Evolutionary conservation across 805 yeast species (phyloP), one percentile per base, ranked within the genome.

Genomic region (Pichia deserticola): DNA sequence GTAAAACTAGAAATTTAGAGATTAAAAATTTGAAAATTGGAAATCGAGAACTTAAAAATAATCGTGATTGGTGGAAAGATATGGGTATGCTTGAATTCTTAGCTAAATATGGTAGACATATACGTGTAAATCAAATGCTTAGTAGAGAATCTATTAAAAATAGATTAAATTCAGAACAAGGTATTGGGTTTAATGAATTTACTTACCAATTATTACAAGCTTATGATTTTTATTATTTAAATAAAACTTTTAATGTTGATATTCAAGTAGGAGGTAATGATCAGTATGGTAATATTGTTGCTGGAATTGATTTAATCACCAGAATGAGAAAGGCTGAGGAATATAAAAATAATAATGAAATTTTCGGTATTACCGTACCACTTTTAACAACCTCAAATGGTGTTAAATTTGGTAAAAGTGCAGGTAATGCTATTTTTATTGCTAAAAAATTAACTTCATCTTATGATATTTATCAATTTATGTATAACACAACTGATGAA

Each of bases 261-360:
- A 67, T 89, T 12, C 98, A 93, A 69, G 82, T 86, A 36, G 99
- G 99, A 28, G 99, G 99, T 6, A 89, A 86, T 62, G 99, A 93
- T 64, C 99, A 93, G 67, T 93, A 97, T 89, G 99, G 99, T 1
- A 93, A 93, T 60, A 93, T 93, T 51, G 88, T 95, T 2, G 97
- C 98, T 0, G 99, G 99, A 0, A 78, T 87, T 38, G 99, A 93
- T 60, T 73, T 93, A 51, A 89, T 90, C 38, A 73, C 84, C 1
- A 71, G 96, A 54, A 63, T 86, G 48, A 54, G 51, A 29, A 59
- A 54, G 40, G 59, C 62, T 12, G 62, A 56, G 38, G 41, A 42
- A 3, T 34, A 32, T 12, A 41, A 47, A 9, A 20, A 36, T 25
- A 45, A 42, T 3, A 50, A 60, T 36, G 64, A 68, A 1, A 75